These are phyloP conservation scores for Pyrus bretschneideri DNA, from an alignment of 306 rosid genomes.

Conservation along the genomic window DNA sequence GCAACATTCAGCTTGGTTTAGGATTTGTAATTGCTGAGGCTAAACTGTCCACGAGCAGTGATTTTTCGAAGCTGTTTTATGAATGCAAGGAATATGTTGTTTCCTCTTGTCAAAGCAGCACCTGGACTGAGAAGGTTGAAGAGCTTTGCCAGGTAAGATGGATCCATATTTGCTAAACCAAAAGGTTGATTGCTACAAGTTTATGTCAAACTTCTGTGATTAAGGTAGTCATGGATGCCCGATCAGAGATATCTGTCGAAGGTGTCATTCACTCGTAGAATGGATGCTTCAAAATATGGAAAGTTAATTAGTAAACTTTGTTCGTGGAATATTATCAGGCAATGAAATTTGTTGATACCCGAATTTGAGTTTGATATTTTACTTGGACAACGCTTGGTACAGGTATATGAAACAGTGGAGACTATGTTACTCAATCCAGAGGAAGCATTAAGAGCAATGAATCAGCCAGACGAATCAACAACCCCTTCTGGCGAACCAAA, in stretches of 20 bases:
- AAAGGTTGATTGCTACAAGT: slow-evolving; percentile 2
- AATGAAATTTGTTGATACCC: not conserved
- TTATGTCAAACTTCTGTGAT: not conserved
- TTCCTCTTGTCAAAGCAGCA: slow-evolving; percentile 49
- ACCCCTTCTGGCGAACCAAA: slow-evolving; percentile 34
- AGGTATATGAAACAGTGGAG: slow-evolving; percentile 96
- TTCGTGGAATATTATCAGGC: too few species aligned
- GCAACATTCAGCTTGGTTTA: slow-evolving; percentile 68
- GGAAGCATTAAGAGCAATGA: slow-evolving; percentile 58
- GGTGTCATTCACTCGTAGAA: not conserved
- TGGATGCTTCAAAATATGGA: not conserved
- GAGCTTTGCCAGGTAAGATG: slow-evolving; percentile 73
- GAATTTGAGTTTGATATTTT: not conserved
- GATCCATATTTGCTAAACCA: slow-evolving; percentile 8
- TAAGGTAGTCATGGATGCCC: not conserved
- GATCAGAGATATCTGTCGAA: not conserved
- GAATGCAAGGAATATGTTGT: slow-evolving; percentile 84
- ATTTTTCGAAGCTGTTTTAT: slow-evolving; percentile 68
- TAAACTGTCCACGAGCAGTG: slow-evolving; percentile 38
- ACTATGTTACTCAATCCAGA: slow-evolving; percentile 72
- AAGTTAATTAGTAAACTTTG: too few species aligned
- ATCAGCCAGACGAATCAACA: slow-evolving; percentile 59
- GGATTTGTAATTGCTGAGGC: slow-evolving; percentile 77
- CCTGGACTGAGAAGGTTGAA: slow-evolving; percentile 58
- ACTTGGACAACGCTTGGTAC: not conserved